Base-by-base conservation (phyloP, 805 yeast species). In the Tetrapisispora phaffii region DNA sequence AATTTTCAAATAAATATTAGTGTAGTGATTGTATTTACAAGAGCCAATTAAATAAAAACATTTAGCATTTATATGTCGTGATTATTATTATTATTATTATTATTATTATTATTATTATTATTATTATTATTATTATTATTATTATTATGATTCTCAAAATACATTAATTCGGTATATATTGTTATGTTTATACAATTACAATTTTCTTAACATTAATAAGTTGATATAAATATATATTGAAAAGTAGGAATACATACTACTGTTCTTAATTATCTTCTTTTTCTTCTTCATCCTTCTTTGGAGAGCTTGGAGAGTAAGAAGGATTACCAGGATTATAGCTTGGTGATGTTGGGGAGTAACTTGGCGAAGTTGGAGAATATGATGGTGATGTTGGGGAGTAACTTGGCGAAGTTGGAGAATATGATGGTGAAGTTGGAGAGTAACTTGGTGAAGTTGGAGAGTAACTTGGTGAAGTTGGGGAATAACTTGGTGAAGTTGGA, bases 361-460 rank as follows among this genome's bases (percentile, higher is more conserved):
- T 51, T 42, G 72, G 72, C 1, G 72, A 67, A 0, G 72, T 69
- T 39, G 81, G 81, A 1, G 72, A 63, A 52, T 77, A 76, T 6
- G 66, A 53, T 57, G 80, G 82, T 1, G 80, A 75, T 0, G 80
- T 75, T 44, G 80, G 80, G 1, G 72, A 63, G 51, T 74, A 74
- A 2, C 63, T 50, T 53, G 85, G 85, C 2, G 80, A 74, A 0
- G 83, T 78, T 35, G 88, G 88, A 9, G 76, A 68, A 60, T 81
- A 82, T 2, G 72, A 57, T 53, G 74, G 74, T 1, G 74, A 69
- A 0, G 74, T 71, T 46, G 82, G 82, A 0, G 73, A 65, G 56
- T 77, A 77, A 2, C 65, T 51, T 53, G 93, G 90, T 6, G 85
- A 78, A 1, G 93, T 86, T 44, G 96, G 96, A 1, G 83, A 73